Percentiles rank a stretch among this genome's conserved stretches.
Conservation (phyloP, 352 stramenopile species). For the Phytophthora melonis region DNA sequence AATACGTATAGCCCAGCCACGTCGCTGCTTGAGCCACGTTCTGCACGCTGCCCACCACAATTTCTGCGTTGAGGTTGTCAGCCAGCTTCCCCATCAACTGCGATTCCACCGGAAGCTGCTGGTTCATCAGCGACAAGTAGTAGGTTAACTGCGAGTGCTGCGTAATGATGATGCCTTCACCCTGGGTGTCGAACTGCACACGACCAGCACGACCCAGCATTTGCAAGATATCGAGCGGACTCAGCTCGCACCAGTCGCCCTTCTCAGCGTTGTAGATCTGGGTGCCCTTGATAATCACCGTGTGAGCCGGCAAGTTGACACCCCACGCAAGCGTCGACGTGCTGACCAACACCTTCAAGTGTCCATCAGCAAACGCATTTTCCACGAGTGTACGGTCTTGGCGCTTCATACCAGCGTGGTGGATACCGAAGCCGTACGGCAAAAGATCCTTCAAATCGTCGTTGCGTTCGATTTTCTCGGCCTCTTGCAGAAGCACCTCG, state of each 20-base stretch:
- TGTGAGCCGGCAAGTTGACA: conserved; percentile 99
- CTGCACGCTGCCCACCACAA: conserved; percentile 97
- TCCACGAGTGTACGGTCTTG: conserved; percentile 98
- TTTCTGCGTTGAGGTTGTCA: conserved; percentile 99
- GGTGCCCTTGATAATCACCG: conserved; percentile 99
- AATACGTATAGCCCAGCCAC: conserved; percentile 99
- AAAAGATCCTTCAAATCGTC: conserved; percentile 99
- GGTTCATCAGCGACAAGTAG: conserved; percentile 99
- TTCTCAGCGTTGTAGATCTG: conserved; percentile 99
- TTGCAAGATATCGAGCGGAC: conserved; percentile 98
- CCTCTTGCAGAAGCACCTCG: conserved; percentile 95
- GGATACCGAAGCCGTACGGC: conserved; percentile 98
- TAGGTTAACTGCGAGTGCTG: conserved; percentile 99
- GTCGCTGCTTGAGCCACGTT: conserved; percentile 95
- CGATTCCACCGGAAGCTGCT: conserved; percentile 99
- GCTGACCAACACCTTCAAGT: conserved; percentile 97
- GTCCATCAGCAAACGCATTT: conserved; percentile 97
- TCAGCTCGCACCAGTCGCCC: conserved; percentile 98
- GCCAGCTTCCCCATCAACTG: conserved; percentile 97
- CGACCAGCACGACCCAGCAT: conserved; percentile 99
- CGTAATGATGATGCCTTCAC: conserved; percentile 99
- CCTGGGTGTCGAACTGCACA: conserved; percentile 98
- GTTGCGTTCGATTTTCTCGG: conserved; percentile 94
- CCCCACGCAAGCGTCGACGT: conserved; percentile 99
- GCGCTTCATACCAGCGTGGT: conserved; percentile 99